A percentile compares a stretch with the other conserved stretches of the same genome.
phyloP scores from a whole-genome alignment of 2,329 filamentous ascomycete genomes.

The Clonostachys rosea region DNA sequence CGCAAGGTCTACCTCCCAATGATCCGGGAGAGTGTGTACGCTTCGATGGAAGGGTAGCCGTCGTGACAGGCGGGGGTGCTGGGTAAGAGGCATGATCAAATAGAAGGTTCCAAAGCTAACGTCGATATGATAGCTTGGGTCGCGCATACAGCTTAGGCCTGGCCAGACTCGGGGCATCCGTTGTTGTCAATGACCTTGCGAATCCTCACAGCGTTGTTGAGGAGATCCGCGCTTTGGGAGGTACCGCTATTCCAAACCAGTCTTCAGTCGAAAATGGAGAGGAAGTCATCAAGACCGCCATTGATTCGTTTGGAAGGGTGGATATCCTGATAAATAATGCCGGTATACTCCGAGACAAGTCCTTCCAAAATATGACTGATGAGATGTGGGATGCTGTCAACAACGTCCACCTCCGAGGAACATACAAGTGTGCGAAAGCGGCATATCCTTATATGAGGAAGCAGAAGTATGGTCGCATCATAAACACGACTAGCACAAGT shows the following conservation, averaged over 20 bases:
- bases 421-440: conserved; percentile 95
- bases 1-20: conserved; percentile 64
- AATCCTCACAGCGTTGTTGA: conserved; percentile 87
- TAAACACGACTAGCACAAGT: conserved; percentile 95
- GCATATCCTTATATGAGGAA: conserved; percentile 97
- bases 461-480: conserved; percentile 95
- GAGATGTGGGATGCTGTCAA: conserved; percentile 87
- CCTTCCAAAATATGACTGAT: conserved; percentile 96
- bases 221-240: conserved; percentile 87
- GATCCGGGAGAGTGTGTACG: background rate
- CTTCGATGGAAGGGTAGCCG: background rate
- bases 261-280: conserved; percentile 92
- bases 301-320: conserved; percentile 88
- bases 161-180: conserved; percentile 73
- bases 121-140: conserved; percentile 51
- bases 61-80: conserved; percentile 77
- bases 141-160: conserved; percentile 87
- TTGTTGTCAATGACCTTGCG: conserved; percentile 92
- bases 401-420: conserved; percentile 88
- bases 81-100: conserved; percentile 30
- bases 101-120: no score
- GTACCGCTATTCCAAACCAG: conserved; percentile 88
- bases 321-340: conserved; percentile 98
- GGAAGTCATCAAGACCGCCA: conserved; percentile 83
- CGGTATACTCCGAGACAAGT: conserved; percentile 95